Base-by-base conservation (phyloP, 768 basidiomycete genomes). In the Mycena galericulata region DNA sequence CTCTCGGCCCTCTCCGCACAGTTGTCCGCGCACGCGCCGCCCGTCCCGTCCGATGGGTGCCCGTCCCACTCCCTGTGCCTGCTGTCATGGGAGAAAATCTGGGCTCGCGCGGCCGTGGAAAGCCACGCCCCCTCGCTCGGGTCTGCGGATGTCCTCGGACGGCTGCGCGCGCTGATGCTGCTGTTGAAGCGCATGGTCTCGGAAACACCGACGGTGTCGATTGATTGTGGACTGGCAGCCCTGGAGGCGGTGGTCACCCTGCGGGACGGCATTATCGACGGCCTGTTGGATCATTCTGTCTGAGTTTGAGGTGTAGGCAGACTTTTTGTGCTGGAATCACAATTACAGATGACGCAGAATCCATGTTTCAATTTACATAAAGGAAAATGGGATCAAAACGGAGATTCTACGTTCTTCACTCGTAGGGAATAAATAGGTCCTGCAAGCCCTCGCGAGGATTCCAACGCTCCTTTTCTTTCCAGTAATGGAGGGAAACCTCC, bases 101-200 rank as follows among this genome's bases (percentile, higher is more conserved):
- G 90, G 90, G 67, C 83, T 72, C 82, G 78, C 72, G 79, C 88
- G 76, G 70, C 86, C 83, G 77, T 45, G 11, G 18, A 36, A 12
- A 53, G 29, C 22, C 4, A 58, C 20, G 18, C 57, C 5, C 18
- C 40, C 10, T 22, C 22, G 64, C 45, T 82, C 79, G 75, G 79
- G 15, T 76, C 79, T 22, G 88, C 89, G 51, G 90, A 92, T 70
- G 86, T 93, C 22, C 81, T 91, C 11, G 90, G 89, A 12, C 81
- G 86, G 66, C 78, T 93, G 65, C 85, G 82, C 67, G 68, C 73
- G 17, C 80, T 83, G 75, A 83, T 83, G 82, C 74, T 82, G 24
- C 65, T 77, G 10, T 65, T 86, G 26, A 76, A 81, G 62, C 82
- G 80, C 64, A 71, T 76, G 34, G 77, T 83, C 61, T 71, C 76